A percentile compares a stretch with the other conserved stretches of the same genome.
Evolutionary conservation across 2,329 filamentous ascomycete species (phyloP).

Genomic region (Mariannaea sp.): DNA sequence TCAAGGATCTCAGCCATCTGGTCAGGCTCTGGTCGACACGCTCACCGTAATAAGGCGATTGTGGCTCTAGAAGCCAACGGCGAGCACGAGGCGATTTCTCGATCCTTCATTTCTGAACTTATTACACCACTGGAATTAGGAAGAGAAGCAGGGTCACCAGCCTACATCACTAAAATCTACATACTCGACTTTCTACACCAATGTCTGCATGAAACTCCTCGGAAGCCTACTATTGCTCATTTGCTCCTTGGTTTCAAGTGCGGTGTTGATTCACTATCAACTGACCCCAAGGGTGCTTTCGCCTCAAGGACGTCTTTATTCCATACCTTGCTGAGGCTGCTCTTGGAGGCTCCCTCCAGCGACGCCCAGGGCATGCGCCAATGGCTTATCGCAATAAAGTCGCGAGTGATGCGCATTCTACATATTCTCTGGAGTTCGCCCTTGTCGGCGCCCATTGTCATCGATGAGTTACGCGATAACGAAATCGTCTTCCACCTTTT

Average conservation of each 20-base stretch:
- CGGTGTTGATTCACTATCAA: conserved; percentile 68
- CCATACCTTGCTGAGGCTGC: conserved; percentile 76
- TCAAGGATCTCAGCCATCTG: conserved; percentile 76
- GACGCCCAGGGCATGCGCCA: conserved; percentile 64
- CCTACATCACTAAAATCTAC: conserved; percentile 81
- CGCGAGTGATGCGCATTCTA: conserved; percentile 73
- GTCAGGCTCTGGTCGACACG: conserved; percentile 62
- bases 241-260: conserved; percentile 87
- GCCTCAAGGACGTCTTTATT: conserved; percentile 76
- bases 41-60: conserved; percentile 80
- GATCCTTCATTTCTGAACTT: conserved; percentile 72
- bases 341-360: conserved; percentile 69
- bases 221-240: conserved; percentile 86
- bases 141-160: conserved; percentile 68
- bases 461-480: conserved; percentile 78
- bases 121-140: conserved; percentile 73
- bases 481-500: conserved; percentile 82
- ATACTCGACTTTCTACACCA: conserved; percentile 85
- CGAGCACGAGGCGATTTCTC: conserved; percentile 78
- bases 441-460: conserved; percentile 74
- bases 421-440: conserved; percentile 83
- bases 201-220: conserved; percentile 75
- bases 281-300: conserved; percentile 73
- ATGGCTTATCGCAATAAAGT: conserved; percentile 73
- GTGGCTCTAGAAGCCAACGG: conserved; percentile 84